Evolutionary conservation across 495 filamentous ascomycete species (phyloP).

Genomic region (Daldinia childiae): DNA sequence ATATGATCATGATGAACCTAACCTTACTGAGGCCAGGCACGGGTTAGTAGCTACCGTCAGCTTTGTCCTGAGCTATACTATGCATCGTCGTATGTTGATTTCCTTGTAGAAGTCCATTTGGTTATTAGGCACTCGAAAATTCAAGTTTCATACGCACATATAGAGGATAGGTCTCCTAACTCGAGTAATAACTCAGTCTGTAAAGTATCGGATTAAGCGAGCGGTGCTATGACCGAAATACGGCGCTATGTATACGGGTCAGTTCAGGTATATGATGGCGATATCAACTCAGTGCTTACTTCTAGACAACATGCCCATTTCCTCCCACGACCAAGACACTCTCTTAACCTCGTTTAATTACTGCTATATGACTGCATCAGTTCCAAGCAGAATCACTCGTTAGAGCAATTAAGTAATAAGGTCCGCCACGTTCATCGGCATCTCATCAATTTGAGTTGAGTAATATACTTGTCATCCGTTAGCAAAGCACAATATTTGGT

Average conservation of each 20-base stretch:
- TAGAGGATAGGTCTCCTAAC: not conserved
- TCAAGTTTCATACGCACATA: slow-evolving; percentile 2
- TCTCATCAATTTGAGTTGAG: slow-evolving; percentile 98
- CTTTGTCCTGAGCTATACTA: not conserved
- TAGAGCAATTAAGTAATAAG: slow-evolving; percentile 53
- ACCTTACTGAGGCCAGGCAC: not conserved
- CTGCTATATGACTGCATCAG: slow-evolving; percentile 27
- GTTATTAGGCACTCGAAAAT: not conserved
- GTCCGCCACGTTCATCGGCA: slow-evolving; percentile 95
- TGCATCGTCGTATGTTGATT: not conserved
- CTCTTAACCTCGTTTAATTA: slow-evolving; percentile 13
- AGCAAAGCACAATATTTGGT: slow-evolving; percentile 37
- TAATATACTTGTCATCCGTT: slow-evolving; percentile 75
- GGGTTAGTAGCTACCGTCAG: not conserved
- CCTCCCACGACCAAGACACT: slow-evolving; percentile 42
- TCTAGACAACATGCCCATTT: slow-evolving; percentile 46
- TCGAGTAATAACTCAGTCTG: not conserved
- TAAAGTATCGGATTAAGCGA: slow-evolving; percentile 1
- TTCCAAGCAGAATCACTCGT: not conserved
- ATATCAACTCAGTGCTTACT: slow-evolving; percentile 31
- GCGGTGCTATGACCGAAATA: slow-evolving; percentile 22
- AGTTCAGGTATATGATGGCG: not conserved
- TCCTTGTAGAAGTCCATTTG: not conserved
- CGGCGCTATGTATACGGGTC: slow-evolving; percentile 34
- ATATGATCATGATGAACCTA: not conserved